These are phyloP conservation scores for Hyphopichia pseudoburtonii DNA, from an alignment of 1,139 yeast genomes.

Conservation along the genomic window DNA sequence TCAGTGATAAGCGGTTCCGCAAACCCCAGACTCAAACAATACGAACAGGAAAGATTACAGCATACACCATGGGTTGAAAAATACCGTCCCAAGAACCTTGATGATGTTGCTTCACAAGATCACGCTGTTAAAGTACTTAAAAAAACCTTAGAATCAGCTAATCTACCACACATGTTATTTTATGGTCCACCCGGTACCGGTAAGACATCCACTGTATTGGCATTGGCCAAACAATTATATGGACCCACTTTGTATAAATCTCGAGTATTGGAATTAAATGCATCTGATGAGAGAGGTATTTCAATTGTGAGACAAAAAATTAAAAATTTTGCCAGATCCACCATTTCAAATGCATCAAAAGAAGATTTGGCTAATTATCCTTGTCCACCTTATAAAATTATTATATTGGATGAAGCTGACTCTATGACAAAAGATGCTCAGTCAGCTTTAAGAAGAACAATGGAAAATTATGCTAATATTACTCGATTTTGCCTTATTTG, in stretches of 20 bases:
- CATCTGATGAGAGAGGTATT: slow-evolving; percentile 52
- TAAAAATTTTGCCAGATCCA: slow-evolving; percentile 59
- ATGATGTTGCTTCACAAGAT: slow-evolving; percentile 89
- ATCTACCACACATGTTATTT: slow-evolving; percentile 92
- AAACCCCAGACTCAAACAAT: slow-evolving; percentile 23
- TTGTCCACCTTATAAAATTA: slow-evolving; percentile 93
- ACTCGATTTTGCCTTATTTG: slow-evolving; percentile 93
- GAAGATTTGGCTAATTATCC: slow-evolving; percentile 75
- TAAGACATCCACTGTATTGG: slow-evolving; percentile 88
- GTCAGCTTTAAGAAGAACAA: slow-evolving; percentile 93
- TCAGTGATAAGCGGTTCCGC: slow-evolving; percentile 13
- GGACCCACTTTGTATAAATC: slow-evolving; percentile 69
- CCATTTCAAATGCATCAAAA: slow-evolving; percentile 76
- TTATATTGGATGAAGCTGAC: slow-evolving; percentile 93
- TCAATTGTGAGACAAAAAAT: slow-evolving; percentile 50
- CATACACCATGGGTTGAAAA: slow-evolving; percentile 80
- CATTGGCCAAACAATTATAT: slow-evolving; percentile 79
- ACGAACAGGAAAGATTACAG: slow-evolving; percentile 44
- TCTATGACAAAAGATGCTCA: slow-evolving; percentile 99
- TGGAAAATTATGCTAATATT: slow-evolving; percentile 90
- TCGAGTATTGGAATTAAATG: slow-evolving; percentile 83
- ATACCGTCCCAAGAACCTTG: slow-evolving; percentile 79
- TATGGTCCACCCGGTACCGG: slow-evolving; percentile 99
- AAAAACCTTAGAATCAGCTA: slow-evolving; percentile 74
- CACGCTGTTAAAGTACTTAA: slow-evolving; percentile 86